Evolutionary conservation across 768 basidiomycete species (phyloP), one percentile per base, ranked within the genome.

Genomic region (Panellus pusillus): DNA sequence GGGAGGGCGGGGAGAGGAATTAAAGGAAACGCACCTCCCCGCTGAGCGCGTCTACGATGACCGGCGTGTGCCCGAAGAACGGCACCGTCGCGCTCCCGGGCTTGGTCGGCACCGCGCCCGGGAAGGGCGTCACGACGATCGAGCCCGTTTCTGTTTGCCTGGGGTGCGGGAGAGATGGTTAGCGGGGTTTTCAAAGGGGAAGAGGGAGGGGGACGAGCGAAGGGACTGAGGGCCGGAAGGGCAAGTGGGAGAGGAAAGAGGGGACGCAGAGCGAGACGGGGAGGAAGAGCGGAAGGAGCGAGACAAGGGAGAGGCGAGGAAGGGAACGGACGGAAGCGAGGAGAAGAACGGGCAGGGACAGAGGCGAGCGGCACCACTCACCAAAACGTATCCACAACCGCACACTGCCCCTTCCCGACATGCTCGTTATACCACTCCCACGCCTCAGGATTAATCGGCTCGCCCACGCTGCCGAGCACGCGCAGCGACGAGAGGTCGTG

Each of bases 371-470:
- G n/a, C n/a, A n/a, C n/a, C 28, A 68, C 76, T 32, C 58, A 79
- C 85, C 91, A 94, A 73, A 84, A 94, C 4, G 92, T 96, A 72
- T 97, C 94, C 38, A 96, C 94, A 60, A 98, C 86, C 6, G 96
- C 93, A 67, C 92, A 95, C 69, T 98, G 81, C 61, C 72, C 78
- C 65, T 82, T 80, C 9, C 96, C 97, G 49, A 97, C 94, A 65
- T 93, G 83, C 65, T 97, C 93, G 70, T 96, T 93, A 73, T 95
- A 97, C 96, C 96, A 98, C 64, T 95, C 83, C 96, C 97, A 98
- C 11, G 96, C 96, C 70, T 98, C 96, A 24, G 95, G 94, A 72
- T 98, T 98, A 77, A 99, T 98, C 1, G 97, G 97, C 74, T 99
- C 97, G 50, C 96, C 97, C 41, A 98, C 97, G 54, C 80, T 87